A percentile compares a stretch with the other conserved stretches of the same genome.
These are phyloP conservation scores for Mucuna pruriens DNA, from an alignment of 306 rosid genomes.

Conservation along the genomic window DNA sequence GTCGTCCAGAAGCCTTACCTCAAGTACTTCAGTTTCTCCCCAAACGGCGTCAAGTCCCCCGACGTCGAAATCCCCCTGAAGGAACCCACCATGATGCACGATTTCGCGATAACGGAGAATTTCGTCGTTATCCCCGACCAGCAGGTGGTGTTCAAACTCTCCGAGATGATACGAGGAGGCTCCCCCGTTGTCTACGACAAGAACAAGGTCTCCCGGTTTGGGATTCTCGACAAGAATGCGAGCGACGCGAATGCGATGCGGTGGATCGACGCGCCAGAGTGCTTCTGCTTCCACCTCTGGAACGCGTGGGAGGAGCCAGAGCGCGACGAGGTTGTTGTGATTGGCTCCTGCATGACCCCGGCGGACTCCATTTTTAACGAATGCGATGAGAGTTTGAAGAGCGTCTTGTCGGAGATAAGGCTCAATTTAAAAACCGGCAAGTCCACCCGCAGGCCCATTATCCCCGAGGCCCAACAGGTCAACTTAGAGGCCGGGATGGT, in stretches of 20 bases:
- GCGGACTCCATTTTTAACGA: slow-evolving; percentile 94
- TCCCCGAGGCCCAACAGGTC: slow-evolving; percentile 55
- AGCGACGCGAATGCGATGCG: slow-evolving; percentile 44
- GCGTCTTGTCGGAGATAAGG: slow-evolving; percentile 79
- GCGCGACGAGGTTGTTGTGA: slow-evolving; percentile 72
- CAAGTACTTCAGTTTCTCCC: slow-evolving; percentile 69
- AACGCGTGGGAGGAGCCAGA: slow-evolving; percentile 93
- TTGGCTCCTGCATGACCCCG: slow-evolving; percentile 97
- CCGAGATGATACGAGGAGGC: slow-evolving; percentile 85
- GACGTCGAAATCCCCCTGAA: slow-evolving; percentile 73
- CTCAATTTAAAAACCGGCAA: slow-evolving; percentile 71
- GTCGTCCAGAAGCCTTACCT: slow-evolving; percentile 82
- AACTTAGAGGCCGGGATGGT: slow-evolving; percentile 98
- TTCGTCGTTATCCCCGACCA: slow-evolving; percentile 89
- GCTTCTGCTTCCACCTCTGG: slow-evolving; percentile 96
- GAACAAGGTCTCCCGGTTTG: slow-evolving; percentile 69
- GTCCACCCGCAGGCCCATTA: slow-evolving; percentile 66
- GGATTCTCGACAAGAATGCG: slow-evolving; percentile 73
- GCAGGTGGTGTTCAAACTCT: slow-evolving; percentile 83
- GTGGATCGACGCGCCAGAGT: slow-evolving; percentile 91
- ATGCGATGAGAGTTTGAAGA: slow-evolving; percentile 73
- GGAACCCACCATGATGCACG: slow-evolving; percentile 93
- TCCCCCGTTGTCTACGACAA: slow-evolving; percentile 85
- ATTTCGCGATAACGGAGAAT: slow-evolving; percentile 80
- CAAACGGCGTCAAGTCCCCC: slow-evolving; percentile 64